Base-by-base conservation (phyloP, 140 eudicot genomes). In the Erigeron philadelphicus region DNA sequence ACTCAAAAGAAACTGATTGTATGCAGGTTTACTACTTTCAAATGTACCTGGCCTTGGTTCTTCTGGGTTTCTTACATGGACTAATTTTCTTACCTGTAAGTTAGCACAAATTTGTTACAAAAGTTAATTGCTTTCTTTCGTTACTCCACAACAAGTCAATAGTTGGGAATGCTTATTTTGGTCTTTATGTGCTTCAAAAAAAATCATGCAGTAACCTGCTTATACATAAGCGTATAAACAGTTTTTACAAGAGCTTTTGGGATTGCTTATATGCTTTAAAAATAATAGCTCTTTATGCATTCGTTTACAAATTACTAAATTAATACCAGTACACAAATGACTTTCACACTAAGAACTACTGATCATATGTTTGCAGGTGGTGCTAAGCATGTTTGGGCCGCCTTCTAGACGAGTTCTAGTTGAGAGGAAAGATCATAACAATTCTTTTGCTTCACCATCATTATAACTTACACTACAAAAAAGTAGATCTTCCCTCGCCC, bases 61-160 rank as follows among this genome's bases (percentile, higher is more conserved):
- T 93, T 71, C 96, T 93, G 9, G 98, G 98, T 59, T 93, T 93
- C 86, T 78, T 93, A 79, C 96, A 93, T 44, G 98, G 98, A 38
- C 87, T 93, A 9, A 78, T 93, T 50, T 93, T 93, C 79, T 85
- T 93, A 79, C 98, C 98, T 0, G 98, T 93, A 83, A 84, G 95
- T 67, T 76, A 21, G 19, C 67, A 43, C 31, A 21, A 3, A 56
- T 4, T 19, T n/a, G 11, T 68, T 57, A 40, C 18, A 18, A 54
- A 52, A 69, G 43, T 21, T 69, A 48, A 49, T 49, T 9, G 25
- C 38, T 9, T 3, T 35, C 35, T 45, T 49, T 25, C 6, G 17
- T 47, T 66, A 19, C 8, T 66, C 35, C 48, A 31, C 38, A 31
- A 31, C 38, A 31, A 31, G 5, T 5, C 38, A 31, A 31, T 31